These are phyloP conservation scores for Glutinoglossum americanum DNA, from an alignment of 495 filamentous ascomycete genomes.

Conservation along the genomic window DNA sequence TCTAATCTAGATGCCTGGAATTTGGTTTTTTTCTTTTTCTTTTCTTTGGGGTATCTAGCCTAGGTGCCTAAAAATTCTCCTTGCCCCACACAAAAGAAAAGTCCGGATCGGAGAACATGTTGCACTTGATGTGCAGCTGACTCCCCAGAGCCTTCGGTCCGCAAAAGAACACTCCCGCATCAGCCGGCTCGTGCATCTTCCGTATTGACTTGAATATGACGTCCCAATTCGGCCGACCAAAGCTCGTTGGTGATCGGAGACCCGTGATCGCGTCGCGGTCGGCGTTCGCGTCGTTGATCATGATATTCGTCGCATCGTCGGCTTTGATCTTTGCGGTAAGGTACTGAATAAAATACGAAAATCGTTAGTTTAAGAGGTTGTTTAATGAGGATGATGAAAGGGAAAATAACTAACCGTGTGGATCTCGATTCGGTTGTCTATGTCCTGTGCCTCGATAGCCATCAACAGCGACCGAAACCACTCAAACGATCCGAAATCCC, in stretches of 20 bases:
- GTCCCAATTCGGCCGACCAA: constrained; percentile 78
- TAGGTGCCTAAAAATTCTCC: constrained; percentile 74
- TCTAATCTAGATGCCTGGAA: no score
- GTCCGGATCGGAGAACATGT: constrained; percentile 42
- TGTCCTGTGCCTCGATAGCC: constrained; percentile 70
- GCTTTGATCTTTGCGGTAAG: constrained; percentile 81
- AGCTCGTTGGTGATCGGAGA: constrained; percentile 73
- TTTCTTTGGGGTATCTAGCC: no score
- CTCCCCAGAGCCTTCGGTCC: constrained; percentile 62
- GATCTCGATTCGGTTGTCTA: constrained; percentile 61
- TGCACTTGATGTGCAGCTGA: constrained; percentile 68
- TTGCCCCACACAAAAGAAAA: constrained; percentile 97
- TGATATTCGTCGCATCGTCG: constrained; percentile 86
- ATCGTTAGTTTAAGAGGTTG: neutral
- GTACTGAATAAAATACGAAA: constrained; percentile 59
- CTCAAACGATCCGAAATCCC: constrained; percentile 86
- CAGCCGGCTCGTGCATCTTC: constrained; percentile 48
- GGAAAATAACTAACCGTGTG: constrained; percentile 19
- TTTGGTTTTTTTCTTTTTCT: no score
- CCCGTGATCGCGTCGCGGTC: constrained; percentile 80
- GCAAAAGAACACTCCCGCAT: constrained; percentile 95
- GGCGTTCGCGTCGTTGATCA: constrained; percentile 77
- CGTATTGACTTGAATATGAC: constrained; percentile 64
- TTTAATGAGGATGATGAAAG: neutral
- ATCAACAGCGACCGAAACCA: constrained; percentile 94